phyloP scores from a whole-genome alignment of 306 rosid genomes.

The Dalbergia cultrata region DNA sequence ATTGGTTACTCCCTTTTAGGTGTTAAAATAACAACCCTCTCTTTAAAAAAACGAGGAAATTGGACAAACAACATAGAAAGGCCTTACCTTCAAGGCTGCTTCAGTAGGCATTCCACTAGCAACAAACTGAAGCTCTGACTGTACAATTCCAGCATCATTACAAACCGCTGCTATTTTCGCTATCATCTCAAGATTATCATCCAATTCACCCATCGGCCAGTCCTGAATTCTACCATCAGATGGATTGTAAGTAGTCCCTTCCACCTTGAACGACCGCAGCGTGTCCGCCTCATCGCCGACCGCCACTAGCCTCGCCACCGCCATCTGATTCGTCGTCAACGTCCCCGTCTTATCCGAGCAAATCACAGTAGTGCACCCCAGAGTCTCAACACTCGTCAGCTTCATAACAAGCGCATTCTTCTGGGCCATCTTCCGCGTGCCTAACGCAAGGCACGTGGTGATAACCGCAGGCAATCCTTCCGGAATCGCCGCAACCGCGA shows the following conservation, averaged over 20 bases:
- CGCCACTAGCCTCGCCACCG: slow-evolving; percentile 74
- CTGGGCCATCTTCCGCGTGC: slow-evolving; percentile 68
- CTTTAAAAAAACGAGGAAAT: neutral
- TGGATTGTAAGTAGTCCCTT: slow-evolving; percentile 79
- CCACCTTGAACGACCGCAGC: slow-evolving; percentile 69
- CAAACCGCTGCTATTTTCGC: slow-evolving; percentile 81
- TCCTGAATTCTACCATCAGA: slow-evolving; percentile 69
- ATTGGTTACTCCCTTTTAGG: too few species aligned
- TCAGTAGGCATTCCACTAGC: slow-evolving; percentile 85
- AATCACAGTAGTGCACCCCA: slow-evolving; percentile 67
- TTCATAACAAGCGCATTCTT: slow-evolving; percentile 75
- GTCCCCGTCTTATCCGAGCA: slow-evolving; percentile 70
- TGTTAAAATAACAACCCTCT: too few species aligned
- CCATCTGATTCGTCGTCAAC: slow-evolving; percentile 78
- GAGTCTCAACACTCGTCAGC: slow-evolving; percentile 69
- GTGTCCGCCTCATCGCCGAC: slow-evolving; percentile 56
- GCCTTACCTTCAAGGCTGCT: slow-evolving; percentile 73
- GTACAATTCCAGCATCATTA: slow-evolving; percentile 70
- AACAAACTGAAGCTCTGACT: slow-evolving; percentile 61
- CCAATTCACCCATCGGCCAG: slow-evolving; percentile 68
- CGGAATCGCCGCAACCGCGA: slow-evolving; percentile 74
- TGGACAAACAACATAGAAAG: neutral
- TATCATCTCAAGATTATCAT: slow-evolving; percentile 72
- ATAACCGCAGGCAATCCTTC: slow-evolving; percentile 69
- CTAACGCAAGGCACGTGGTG: slow-evolving; percentile 61